Evolutionary conservation across 169 alveolate species (phyloP), one percentile per base, ranked within the genome.

Genomic region (Fabrea salina): DNA sequence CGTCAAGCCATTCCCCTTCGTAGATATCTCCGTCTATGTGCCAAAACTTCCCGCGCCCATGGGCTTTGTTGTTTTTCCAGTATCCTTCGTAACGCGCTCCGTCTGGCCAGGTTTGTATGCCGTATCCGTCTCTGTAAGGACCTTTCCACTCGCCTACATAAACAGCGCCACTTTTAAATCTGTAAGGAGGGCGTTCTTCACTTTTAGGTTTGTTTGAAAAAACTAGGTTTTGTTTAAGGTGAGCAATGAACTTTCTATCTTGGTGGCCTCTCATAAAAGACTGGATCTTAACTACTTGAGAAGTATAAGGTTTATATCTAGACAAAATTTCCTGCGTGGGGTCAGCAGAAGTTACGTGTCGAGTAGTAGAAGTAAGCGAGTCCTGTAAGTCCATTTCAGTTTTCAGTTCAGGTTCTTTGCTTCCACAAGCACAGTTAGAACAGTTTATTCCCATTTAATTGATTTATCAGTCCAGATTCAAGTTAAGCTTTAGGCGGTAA

Each of bases 1-100:
- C 96, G 49, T 92, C 92, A 76, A 85, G 82, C 94, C 96, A 92
- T 67, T 89, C 89, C 1, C 96, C 79, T 59, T 90, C 91, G 77
- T 86, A 93, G 40, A 85, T 87, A 70, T 89, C 94, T 16, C 97
- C 97, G 59, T 90, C 94, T 11, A 89, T 93, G 78, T 92, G 96
- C 82, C 89, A 86, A 72, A 92, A 92, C 59, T 78, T 86, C 3
- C 96, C 96, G 58, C 80, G 67, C n/a, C 96, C 96, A 71, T 84
- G 82, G 3, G 96, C 93, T 74, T 89, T 89, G 50, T 90, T 90
- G 16, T 85, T 77, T 56, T 84, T 84, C 90, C 93, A 87, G 37
- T 84, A 71, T 22, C 93, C 94, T 76, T 85, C 91, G 67, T 89
- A 89, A 43, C 67, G 41, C n/a, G 88, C 91, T n/a, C 90, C 89